Conservation (phyloP, 2,329 filamentous ascomycete species). For the Ceratocystis papillata region DNA sequence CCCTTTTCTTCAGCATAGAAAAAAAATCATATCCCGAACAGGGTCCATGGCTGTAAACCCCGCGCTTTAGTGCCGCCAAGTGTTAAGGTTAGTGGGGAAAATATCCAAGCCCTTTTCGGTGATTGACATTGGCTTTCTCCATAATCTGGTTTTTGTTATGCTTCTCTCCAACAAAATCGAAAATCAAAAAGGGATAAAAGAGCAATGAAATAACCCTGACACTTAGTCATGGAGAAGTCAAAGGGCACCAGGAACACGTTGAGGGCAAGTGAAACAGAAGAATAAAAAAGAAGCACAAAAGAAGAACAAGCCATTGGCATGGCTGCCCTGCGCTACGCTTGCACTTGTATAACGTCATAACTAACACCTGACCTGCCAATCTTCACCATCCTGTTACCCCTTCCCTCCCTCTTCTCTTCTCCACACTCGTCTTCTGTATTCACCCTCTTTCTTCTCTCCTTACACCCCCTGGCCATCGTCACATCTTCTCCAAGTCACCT, state of each 20-base stretch:
- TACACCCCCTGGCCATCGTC: not conserved
- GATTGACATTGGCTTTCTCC: not conserved
- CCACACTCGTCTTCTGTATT: not conserved
- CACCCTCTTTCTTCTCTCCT: no score
- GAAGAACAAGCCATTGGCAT: not conserved
- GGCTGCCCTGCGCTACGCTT: not conserved
- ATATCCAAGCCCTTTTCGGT: not conserved
- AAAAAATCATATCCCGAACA: not conserved
- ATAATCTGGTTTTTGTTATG: no score
- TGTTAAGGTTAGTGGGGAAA: slow-evolving; percentile 12
- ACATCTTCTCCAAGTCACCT: not conserved
- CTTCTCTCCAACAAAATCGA: not conserved
- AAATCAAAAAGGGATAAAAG: slow-evolving; percentile 8
- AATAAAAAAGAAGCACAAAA: not conserved
- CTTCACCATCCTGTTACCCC: not conserved
- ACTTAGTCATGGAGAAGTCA: not conserved
- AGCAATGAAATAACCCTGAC: not conserved
- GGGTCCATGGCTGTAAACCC: slow-evolving; percentile 13
- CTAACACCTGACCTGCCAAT: not conserved
- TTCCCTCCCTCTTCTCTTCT: not conserved
- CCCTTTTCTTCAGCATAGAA: not conserved
- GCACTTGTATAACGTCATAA: slow-evolving; percentile 1
- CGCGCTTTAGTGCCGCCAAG: slow-evolving; percentile 13
- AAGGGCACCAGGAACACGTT: not conserved
- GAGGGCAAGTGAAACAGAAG: not conserved